Conservation (phyloP, 345 rosid genomes). For the Citrus reticulata region DNA sequence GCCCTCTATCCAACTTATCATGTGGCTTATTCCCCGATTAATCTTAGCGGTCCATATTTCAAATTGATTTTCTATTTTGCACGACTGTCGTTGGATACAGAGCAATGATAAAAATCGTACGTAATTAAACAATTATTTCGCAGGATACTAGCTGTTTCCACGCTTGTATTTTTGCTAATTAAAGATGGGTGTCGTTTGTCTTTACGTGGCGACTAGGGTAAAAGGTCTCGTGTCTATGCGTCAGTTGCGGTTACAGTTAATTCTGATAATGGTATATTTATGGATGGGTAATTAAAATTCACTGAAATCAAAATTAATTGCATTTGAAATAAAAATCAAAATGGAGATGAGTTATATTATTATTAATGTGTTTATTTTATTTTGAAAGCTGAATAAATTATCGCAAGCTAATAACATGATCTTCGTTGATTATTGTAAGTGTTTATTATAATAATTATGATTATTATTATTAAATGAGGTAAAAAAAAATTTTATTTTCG, state of each 20-base stretch:
- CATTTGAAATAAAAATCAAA: no score
- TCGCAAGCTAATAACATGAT: accelerated
- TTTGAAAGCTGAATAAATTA: accelerated
- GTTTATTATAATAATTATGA: no score
- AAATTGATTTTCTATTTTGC: background rate
- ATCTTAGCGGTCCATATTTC: background rate
- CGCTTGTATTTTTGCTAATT: background rate
- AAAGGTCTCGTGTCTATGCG: background rate
- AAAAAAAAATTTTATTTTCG: no score
- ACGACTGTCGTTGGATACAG: background rate
- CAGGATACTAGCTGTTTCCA: background rate
- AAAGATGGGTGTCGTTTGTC: background rate
- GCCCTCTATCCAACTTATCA: background rate
- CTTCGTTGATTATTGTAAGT: no score
- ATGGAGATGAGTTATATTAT: accelerated
- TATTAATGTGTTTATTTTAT: no score
- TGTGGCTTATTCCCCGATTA: background rate
- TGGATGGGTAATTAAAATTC: no score
- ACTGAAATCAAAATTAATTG: no score
- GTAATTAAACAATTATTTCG: conserved; percentile 7
- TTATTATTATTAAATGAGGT: no score
- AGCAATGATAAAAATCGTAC: background rate
- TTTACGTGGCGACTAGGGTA: background rate
- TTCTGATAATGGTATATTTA: no score
- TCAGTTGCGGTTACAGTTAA: no score